Evolutionary conservation across 1,139 yeast genomes (phyloP), one percentile per base, ranked within the genome.

Genomic region (Saccharomyces hybrid): DNA sequence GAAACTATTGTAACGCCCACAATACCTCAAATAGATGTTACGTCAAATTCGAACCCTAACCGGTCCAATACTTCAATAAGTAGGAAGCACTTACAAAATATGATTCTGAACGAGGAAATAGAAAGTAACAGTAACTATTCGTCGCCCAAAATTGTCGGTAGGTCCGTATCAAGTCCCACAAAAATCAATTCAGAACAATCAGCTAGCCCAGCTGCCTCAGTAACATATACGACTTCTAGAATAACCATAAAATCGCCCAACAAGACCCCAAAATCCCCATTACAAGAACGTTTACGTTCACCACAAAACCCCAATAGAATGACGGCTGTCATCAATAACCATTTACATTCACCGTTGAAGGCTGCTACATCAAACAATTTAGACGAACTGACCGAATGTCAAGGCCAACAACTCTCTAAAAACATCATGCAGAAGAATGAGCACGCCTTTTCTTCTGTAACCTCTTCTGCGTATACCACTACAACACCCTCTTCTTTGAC

Each of bases 181-280:
- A 19, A 46, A 26, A 9, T 50, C 1, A 25, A 46, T 0, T 31
- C 52, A 2, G 49, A 51, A 11, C 49, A 14, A 25, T 42, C 52
- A 5, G 64, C 64, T 3, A 68, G 69, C 51, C 72, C 72, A 11
- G 71, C 72, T 1, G 60, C 71, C 0, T 69, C 71, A 3, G 68
- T 66, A 5, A 60, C 69, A 1, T 69, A 69, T 47, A 69, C 69
- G 13, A 69, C 70, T 0, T 69, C 72, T 3, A 64, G 72, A 55
- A 68, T 69, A 23, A 63, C 69, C n/a, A 67, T 68, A 7, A 60
- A 62, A 25, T 63, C 69, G 25, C 65, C 68, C 11, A 59, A 57
- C 38, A 55, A 57, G 34, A 54, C 53, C 3, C 16, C 49, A 19
- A 46, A 46, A 42, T 41, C 54, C 8, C 47, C 29, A 26, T 27